Evolutionary conservation across 176 grass and related monocot species (phyloP).

Genomic region (Aechmea fasciata): DNA sequence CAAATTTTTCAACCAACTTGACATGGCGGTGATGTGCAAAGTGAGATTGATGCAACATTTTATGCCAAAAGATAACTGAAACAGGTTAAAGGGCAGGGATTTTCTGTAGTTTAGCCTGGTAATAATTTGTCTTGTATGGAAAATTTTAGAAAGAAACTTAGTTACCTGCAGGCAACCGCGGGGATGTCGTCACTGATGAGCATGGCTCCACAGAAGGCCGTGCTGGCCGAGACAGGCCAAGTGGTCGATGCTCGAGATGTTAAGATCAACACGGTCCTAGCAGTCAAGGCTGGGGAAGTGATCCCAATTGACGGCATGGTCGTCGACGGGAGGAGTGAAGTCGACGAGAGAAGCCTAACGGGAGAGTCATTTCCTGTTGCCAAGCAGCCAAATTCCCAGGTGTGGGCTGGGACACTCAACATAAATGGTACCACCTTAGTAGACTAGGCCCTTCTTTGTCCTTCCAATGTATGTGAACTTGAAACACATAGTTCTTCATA

Average conservation of each 20-base stretch:
- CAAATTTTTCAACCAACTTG: too few relatives aligned
- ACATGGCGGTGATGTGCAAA: too few relatives aligned
- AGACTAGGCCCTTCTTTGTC: background rate
- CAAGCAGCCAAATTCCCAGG: conserved; percentile 66
- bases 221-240: conserved; percentile 64
- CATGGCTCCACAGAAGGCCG: conserved; percentile 82
- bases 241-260: conserved; percentile 60
- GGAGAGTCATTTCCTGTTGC: conserved; percentile 81
- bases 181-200: conserved; percentile 90
- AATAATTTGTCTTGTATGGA: too few relatives aligned
- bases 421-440: conserved; percentile 53
- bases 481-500: background rate
- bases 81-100: too few relatives aligned
- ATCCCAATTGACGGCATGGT: conserved; percentile 84
- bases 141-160: too few relatives aligned
- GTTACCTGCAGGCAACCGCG: conserved; percentile 46
- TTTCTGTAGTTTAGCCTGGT: too few relatives aligned
- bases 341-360: conserved; percentile 75
- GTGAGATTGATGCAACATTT: too few relatives aligned
- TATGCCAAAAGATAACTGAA: too few relatives aligned
- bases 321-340: conserved; percentile 60
- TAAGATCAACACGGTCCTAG: conserved; percentile 53
- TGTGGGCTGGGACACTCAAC: conserved; percentile 93
- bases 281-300: conserved; percentile 83
- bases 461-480: background rate